Evolutionary conservation across 2,329 filamentous ascomycete genomes (phyloP).

Genomic region (Truncatella angustata): DNA sequence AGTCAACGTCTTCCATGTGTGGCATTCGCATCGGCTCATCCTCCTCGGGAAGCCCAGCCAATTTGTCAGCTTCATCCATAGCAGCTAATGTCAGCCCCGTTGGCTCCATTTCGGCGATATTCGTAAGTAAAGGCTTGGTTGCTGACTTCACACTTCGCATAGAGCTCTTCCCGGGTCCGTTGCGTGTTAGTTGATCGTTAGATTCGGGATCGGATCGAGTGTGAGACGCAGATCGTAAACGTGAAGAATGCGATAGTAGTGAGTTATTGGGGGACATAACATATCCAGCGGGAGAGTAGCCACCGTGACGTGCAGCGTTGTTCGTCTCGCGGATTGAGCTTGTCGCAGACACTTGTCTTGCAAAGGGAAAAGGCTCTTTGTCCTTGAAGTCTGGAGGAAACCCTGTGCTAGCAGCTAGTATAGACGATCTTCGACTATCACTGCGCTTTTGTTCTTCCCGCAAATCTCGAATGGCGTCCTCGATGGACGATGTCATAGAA

Average conservation of each 20-base stretch:
- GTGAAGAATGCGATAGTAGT: conserved; percentile 46
- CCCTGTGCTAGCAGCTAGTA: conserved; percentile 49
- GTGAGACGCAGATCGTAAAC: conserved; percentile 55
- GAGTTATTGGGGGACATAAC: conserved; percentile 67
- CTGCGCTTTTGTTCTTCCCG: conserved; percentile 69
- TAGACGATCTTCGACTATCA: conserved; percentile 65
- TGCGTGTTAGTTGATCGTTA: conserved; percentile 42
- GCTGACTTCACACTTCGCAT: conserved; percentile 46
- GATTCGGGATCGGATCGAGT: conserved; percentile 38
- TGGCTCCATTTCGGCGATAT: conserved; percentile 57
- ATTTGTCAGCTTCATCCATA: conserved; percentile 53
- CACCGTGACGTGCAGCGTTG: conserved; percentile 63
- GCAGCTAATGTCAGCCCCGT: conserved; percentile 48
- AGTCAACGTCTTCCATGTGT: conserved; percentile 22
- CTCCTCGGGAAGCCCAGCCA: conserved; percentile 30
- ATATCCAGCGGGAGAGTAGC: conserved; percentile 67
- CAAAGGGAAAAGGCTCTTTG: conserved; percentile 27
- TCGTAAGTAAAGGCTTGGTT: conserved; percentile 49
- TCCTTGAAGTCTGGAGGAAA: conserved; percentile 23
- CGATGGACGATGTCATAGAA: conserved; percentile 72
- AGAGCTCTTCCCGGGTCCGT: conserved; percentile 55
- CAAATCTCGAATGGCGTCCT: conserved; percentile 72
- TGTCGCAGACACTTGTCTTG: conserved; percentile 46
- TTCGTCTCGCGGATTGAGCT: conserved; percentile 70
- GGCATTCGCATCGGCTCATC: conserved; percentile 31